These are phyloP conservation scores for Solanum lycopersicoides DNA, from an alignment of 257 asterid genomes.

Conservation along the genomic window DNA sequence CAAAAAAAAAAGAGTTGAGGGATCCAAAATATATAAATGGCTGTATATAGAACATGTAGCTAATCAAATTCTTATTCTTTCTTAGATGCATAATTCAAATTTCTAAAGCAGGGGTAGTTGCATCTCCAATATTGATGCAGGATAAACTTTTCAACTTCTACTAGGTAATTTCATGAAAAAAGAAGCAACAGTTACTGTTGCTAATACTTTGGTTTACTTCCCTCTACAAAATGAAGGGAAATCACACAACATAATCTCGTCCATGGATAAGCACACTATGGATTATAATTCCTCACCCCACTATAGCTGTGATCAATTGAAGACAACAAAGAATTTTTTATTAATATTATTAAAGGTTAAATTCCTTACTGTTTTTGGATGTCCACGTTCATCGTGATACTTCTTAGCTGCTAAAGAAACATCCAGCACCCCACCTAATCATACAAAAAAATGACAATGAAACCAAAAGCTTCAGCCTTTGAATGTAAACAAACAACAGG, in stretches of 20 bases:
- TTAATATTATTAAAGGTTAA: not conserved
- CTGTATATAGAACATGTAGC: not conserved
- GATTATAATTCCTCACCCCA: not conserved
- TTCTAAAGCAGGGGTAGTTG: not conserved
- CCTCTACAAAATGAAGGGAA: not conserved
- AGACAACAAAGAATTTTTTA: not conserved
- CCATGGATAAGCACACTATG: not conserved
- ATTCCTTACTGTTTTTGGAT: slow-evolving; percentile 55
- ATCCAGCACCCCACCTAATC: slow-evolving; percentile 76
- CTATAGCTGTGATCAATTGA: not conserved
- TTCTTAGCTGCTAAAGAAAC: slow-evolving; percentile 52
- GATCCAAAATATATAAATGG: not conserved
- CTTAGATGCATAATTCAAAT: not conserved
- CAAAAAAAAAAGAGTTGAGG: too few species aligned
- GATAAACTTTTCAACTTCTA: not conserved
- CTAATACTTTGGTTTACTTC: not conserved
- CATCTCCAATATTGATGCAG: not conserved
- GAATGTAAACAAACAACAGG: not conserved
- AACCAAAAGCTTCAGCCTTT: slow-evolving; percentile 1
- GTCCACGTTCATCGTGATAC: slow-evolving; percentile 43
- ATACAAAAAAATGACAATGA: slow-evolving; percentile 1
- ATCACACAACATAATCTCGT: not conserved
- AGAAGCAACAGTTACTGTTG: not conserved
- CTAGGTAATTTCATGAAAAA: not conserved
- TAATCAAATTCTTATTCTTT: not conserved